A percentile compares a stretch with the other conserved stretches of the same genome.
Evolutionary conservation across 2,329 filamentous ascomycete genomes (phyloP).

Genomic region (Aaosphaeria pasadenensis): DNA sequence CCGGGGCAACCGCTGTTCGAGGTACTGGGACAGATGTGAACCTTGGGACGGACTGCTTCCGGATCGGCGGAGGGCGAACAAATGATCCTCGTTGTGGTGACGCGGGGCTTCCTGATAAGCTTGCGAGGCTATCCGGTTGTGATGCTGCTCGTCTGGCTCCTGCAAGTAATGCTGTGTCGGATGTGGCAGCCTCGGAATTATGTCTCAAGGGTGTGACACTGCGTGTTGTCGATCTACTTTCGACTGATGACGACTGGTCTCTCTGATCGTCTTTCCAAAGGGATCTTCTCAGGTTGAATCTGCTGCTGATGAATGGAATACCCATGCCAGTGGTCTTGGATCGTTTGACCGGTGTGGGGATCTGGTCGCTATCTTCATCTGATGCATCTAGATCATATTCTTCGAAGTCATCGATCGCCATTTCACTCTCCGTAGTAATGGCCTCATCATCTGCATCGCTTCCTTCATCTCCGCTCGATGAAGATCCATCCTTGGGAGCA

Average conservation of each 20-base stretch:
- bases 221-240: constrained; percentile 13
- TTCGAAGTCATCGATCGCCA: constrained; percentile 26
- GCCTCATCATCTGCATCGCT: constrained; percentile 25
- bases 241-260: constrained; percentile 1
- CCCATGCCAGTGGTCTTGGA: constrained; percentile 19
- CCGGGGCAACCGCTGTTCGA: constrained; percentile 60
- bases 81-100: constrained; percentile 23
- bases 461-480: constrained; percentile 38
- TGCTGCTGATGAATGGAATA: constrained; percentile 23
- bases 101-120: constrained; percentile 13
- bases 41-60: constrained; percentile 56
- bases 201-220: constrained; percentile 20
- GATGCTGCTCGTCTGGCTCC: background rate
- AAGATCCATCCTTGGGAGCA: constrained; percentile 48
- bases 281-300: constrained; percentile 24
- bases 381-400: constrained; percentile 35
- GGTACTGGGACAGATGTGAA: constrained; percentile 75
- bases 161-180: constrained; percentile 23
- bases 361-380: constrained; percentile 22
- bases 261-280: constrained; percentile 17
- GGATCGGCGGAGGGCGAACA: constrained; percentile 49
- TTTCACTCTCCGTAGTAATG: constrained; percentile 26
- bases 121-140: constrained; percentile 13
- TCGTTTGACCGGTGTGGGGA: constrained; percentile 12
- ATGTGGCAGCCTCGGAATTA: constrained; percentile 20